Conservation (phyloP, 108 stramenopile species). For the Hondaea fermentalgiana region DNA sequence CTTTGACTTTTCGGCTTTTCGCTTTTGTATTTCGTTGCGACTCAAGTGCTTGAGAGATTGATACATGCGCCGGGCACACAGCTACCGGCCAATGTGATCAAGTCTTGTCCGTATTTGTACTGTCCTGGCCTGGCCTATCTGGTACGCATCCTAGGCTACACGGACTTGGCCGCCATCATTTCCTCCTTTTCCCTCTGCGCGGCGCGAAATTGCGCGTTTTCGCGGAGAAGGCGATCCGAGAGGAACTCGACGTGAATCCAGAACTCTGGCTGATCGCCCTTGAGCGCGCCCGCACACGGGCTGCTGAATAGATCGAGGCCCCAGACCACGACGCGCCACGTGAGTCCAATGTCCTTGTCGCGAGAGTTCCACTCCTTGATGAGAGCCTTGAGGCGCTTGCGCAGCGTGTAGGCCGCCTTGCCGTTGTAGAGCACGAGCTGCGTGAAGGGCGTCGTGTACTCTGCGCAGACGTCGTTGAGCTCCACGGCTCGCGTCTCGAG, state of each 20-base stretch:
- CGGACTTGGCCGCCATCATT: not conserved
- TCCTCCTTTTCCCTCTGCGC: not conserved
- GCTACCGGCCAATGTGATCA: too few species aligned
- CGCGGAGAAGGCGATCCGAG: not conserved
- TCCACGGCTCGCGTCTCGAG: not conserved
- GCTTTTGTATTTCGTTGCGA: too few species aligned
- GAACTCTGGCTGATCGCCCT: constrained; percentile 16
- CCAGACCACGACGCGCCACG: not conserved
- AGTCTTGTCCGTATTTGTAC: too few species aligned
- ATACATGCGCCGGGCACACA: too few species aligned
- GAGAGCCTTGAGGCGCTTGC: not conserved
- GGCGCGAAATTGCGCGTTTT: not conserved
- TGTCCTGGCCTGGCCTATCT: too few species aligned
- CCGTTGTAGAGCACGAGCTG: not conserved
- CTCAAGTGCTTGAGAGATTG: too few species aligned
- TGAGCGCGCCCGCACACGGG: not conserved
- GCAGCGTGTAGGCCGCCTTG: not conserved
- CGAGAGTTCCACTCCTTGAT: not conserved
- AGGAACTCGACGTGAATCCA: not conserved
- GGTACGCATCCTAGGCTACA: not conserved
- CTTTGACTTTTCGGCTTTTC: too few species aligned
- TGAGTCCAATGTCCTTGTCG: not conserved
- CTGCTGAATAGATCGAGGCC: not conserved
- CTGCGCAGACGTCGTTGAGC: not conserved
- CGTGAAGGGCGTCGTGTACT: constrained; percentile 5